These are phyloP conservation scores for Botryobasidium botryosum DNA, from an alignment of 768 basidiomycete genomes.

Conservation along the genomic window DNA sequence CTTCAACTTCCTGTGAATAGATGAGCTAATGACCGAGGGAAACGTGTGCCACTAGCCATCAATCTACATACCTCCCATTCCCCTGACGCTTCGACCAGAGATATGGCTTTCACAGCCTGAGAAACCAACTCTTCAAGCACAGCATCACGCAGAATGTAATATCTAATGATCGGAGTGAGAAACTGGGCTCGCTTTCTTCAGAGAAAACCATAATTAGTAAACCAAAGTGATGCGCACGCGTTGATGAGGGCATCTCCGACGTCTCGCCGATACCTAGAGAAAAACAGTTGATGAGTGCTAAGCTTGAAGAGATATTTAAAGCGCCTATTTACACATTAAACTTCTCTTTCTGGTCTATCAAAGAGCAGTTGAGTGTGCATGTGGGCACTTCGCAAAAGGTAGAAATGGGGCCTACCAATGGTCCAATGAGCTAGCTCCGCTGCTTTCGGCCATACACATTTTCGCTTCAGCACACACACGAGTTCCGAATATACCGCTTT, in stretches of 20 bases:
- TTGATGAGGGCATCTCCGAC: conserved; percentile 80
- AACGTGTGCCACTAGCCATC: conserved; percentile 1
- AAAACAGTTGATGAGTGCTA: neutral
- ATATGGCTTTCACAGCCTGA: too few relatives aligned
- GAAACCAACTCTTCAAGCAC: too few relatives aligned
- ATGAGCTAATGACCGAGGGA: neutral
- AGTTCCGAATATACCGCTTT: conserved; percentile 68
- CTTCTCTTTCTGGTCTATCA: conserved; percentile 58
- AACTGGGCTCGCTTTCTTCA: neutral
- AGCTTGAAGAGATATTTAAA: neutral
- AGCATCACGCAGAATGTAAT: conserved; percentile 71
- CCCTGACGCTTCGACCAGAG: conserved; percentile 24
- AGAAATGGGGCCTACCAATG: conserved; percentile 35
- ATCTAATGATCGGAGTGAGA: too few relatives aligned
- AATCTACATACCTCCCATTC: conserved; percentile 79
- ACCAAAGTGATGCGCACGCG: conserved; percentile 35
- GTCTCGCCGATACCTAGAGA: conserved; percentile 57
- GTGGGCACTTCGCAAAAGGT: neutral
- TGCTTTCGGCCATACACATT: conserved; percentile 53
- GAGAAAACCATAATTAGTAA: neutral
- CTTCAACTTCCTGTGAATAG: conserved; percentile 58
- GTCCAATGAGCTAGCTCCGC: conserved; percentile 34
- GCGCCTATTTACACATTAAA: conserved; percentile 58
- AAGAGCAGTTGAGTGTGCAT: conserved; percentile 8
- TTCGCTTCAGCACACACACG: conserved; percentile 49